Conservation (phyloP, 1,284 basidiomycete species). For the Ustilago trichophora region DNA sequence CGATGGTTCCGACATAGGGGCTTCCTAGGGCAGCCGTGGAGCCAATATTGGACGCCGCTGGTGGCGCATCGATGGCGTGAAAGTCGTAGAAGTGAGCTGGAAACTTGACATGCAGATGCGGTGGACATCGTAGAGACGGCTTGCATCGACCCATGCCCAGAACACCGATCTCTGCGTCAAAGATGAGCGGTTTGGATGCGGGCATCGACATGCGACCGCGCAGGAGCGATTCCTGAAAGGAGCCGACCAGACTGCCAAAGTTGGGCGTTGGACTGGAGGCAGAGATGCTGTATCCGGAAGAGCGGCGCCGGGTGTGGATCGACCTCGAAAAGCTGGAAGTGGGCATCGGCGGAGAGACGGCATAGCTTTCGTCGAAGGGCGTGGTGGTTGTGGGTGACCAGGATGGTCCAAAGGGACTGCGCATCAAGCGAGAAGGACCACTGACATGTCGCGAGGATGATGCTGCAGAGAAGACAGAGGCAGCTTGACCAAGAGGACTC, state of each 20-base stretch:
- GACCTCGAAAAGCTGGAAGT: slow-evolving; percentile 28
- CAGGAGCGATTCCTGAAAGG: slow-evolving; percentile 67
- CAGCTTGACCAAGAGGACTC: neutral
- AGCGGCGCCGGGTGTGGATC: slow-evolving; percentile 29
- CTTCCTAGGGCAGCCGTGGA: slow-evolving; percentile 43
- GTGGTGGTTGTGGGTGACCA: slow-evolving; percentile 6
- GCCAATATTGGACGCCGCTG: slow-evolving; percentile 4
- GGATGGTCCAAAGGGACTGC: slow-evolving; percentile 10
- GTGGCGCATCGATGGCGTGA: slow-evolving; percentile 20
- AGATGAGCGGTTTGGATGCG: slow-evolving; percentile 62
- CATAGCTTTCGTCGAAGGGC: slow-evolving; percentile 3
- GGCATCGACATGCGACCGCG: slow-evolving; percentile 65
- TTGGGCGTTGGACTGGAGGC: slow-evolving; percentile 32
- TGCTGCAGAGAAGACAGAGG: neutral
- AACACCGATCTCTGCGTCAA: slow-evolving; percentile 66
- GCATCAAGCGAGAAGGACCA: slow-evolving; percentile 29
- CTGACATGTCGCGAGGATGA: slow-evolving; percentile 25
- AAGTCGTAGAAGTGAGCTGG: slow-evolving; percentile 65
- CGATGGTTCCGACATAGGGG: slow-evolving; percentile 67
- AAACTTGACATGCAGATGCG: slow-evolving; percentile 65
- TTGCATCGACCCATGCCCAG: slow-evolving; percentile 54
- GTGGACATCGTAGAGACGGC: slow-evolving; percentile 59
- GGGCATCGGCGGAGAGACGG: slow-evolving; percentile 15
- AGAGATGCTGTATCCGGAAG: slow-evolving; percentile 22
- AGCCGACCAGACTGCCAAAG: slow-evolving; percentile 64